A percentile compares a stretch with the other conserved stretches of the same genome.
These are phyloP conservation scores for Didymella glomerata DNA, from an alignment of 2,329 filamentous ascomycete genomes.

Conservation along the genomic window DNA sequence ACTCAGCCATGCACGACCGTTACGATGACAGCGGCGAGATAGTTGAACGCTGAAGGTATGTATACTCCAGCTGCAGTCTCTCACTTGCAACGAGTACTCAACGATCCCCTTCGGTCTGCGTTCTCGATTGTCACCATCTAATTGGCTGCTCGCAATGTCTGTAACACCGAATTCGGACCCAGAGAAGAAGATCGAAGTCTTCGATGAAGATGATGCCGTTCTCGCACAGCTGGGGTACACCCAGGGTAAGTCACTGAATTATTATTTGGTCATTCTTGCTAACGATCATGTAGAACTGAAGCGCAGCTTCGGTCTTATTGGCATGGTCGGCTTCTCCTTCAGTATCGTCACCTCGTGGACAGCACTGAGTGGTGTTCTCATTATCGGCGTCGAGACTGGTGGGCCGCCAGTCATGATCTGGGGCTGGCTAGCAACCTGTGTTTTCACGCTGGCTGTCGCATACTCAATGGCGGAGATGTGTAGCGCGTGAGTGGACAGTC, in stretches of 20 bases:
- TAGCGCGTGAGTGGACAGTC: slow-evolving; percentile 48
- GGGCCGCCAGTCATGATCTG: slow-evolving; percentile 68
- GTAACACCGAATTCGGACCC: slow-evolving; percentile 22
- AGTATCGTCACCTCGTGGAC: slow-evolving; percentile 67
- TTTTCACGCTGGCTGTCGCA: slow-evolving; percentile 62
- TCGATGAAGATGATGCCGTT: slow-evolving; percentile 49
- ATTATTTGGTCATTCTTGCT: slow-evolving; percentile 8
- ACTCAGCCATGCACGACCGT: slow-evolving; percentile 17
- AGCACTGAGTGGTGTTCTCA: slow-evolving; percentile 64
- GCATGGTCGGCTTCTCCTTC: slow-evolving; percentile 68
- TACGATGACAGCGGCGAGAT: slow-evolving; percentile 20
- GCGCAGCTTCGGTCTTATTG: slow-evolving; percentile 50
- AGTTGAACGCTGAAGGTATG: slow-evolving; percentile 6
- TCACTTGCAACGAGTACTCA: background rate
- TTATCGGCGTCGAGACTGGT: slow-evolving; percentile 64
- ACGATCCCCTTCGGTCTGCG: background rate
- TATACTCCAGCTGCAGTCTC: slow-evolving; percentile 3
- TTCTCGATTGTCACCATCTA: background rate
- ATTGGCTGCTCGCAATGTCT: slow-evolving; percentile 17
- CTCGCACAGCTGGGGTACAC: slow-evolving; percentile 54
- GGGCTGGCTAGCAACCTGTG: slow-evolving; percentile 63
- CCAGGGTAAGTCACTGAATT: slow-evolving; percentile 37
- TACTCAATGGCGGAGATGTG: slow-evolving; percentile 68
- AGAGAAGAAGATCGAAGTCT: slow-evolving; percentile 37
- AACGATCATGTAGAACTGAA: slow-evolving; percentile 58